Percentiles rank a stretch among this genome's conserved stretches.
Evolutionary conservation across 148 eudicot species (phyloP).

Genomic region (Gaultheria prostrata): DNA sequence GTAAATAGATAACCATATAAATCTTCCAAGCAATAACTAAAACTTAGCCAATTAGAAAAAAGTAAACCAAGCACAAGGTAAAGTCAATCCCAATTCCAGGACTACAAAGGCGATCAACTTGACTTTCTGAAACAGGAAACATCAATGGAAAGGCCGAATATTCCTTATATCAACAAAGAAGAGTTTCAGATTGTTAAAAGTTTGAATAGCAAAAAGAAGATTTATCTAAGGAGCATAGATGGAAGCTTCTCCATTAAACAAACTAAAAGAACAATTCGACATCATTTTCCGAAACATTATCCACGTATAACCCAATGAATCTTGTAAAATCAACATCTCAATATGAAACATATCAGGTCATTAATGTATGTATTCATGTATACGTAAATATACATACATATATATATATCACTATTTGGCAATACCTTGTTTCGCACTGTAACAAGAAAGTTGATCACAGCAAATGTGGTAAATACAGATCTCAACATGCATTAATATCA

Average conservation of each 20-base stretch:
- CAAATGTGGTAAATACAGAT: background rate
- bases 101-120: background rate
- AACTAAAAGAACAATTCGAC: background rate
- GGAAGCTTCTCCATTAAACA: background rate
- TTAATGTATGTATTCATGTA: background rate
- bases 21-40: background rate
- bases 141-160: background rate
- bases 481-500: background rate
- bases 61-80: background rate
- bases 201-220: background rate
- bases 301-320: background rate
- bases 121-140: background rate
- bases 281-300: background rate
- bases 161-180: background rate
- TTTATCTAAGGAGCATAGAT: background rate
- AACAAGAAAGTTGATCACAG: background rate
- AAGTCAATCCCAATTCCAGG: constrained; percentile 3
- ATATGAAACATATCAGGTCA: background rate
- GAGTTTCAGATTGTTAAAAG: background rate
- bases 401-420: background rate
- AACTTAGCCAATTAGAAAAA: background rate
- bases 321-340: background rate
- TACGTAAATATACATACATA: background rate
- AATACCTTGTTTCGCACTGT: background rate
- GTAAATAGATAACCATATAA: background rate